These are phyloP conservation scores for Blastobotrys buckinghamii DNA, from an alignment of 1,139 yeast genomes.

Conservation along the genomic window DNA sequence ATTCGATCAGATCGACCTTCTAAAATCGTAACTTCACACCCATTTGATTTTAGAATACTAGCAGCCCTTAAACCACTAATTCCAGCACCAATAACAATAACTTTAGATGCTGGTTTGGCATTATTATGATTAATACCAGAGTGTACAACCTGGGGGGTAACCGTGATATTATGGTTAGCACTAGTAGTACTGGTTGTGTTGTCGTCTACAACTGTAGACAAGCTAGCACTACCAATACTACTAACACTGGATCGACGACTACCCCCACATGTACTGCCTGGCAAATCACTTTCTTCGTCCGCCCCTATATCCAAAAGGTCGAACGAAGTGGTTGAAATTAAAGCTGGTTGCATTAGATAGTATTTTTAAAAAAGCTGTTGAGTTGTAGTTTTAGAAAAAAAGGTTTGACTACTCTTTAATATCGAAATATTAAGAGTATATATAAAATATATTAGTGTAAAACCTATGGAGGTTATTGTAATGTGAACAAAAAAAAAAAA, in stretches of 20 bases:
- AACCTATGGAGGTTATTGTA: too few species aligned
- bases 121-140: too few species aligned
- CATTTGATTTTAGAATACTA: conserved; percentile 44
- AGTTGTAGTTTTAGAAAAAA: background rate
- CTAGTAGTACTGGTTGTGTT: background rate
- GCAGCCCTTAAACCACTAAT: conserved; percentile 79
- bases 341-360: background rate
- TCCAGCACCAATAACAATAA: conserved; percentile 57
- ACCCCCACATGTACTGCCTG: conserved; percentile 12
- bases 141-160: conserved; percentile 10
- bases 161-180: background rate
- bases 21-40: conserved; percentile 42
- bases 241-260: background rate
- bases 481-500: background rate
- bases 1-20: conserved; percentile 50
- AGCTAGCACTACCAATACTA: background rate
- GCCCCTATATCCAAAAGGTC: conserved; percentile 5
- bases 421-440: too few species aligned
- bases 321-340: conserved; percentile 2
- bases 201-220: background rate
- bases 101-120: conserved; percentile 4
- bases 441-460: too few species aligned
- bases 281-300: conserved; percentile 7
- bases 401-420: background rate
- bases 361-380: background rate